Percentiles rank a stretch among this genome's conserved stretches.
Evolutionary conservation across 306 rosid genomes (phyloP).

Genomic region (Corylus heterophylla): DNA sequence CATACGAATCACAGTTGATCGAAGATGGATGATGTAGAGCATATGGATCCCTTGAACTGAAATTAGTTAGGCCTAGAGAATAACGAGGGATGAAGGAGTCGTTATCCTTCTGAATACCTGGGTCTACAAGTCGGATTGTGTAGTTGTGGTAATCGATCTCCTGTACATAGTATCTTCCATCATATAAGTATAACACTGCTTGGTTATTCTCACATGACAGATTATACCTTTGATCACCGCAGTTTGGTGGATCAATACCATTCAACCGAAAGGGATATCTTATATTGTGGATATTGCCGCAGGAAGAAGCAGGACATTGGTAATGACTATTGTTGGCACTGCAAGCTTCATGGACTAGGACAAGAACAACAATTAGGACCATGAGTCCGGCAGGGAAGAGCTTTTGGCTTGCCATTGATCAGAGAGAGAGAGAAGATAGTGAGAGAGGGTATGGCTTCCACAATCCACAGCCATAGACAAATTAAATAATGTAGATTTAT

Average conservation of each 20-base stretch:
- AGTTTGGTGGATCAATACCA: not conserved
- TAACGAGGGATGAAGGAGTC: conserved; percentile 22
- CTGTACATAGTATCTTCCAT: too few relatives aligned
- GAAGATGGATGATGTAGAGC: too few relatives aligned
- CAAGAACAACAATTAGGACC: not conserved
- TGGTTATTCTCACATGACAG: conserved; percentile 29
- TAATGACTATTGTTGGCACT: not conserved
- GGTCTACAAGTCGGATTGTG: conserved; percentile 25
- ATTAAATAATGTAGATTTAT: too few relatives aligned
- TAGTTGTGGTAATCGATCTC: conserved; percentile 32
- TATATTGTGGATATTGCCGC: conserved; percentile 25
- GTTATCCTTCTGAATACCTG: not conserved
- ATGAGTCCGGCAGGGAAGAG: not conserved
- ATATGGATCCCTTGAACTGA: not conserved
- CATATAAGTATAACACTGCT: not conserved
- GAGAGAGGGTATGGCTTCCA: not conserved
- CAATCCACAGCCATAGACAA: too few relatives aligned
- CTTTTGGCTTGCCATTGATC: not conserved
- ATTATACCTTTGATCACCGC: not conserved
- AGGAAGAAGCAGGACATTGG: conserved; percentile 8
- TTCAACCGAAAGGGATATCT: conserved; percentile 30
- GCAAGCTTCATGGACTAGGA: not conserved
- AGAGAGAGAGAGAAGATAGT: too few relatives aligned
- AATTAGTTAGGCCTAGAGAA: not conserved
- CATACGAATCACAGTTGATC: too few relatives aligned